Conservation (phyloP, 1,284 basidiomycete genomes). For the Hemileia vastatrix region DNA sequence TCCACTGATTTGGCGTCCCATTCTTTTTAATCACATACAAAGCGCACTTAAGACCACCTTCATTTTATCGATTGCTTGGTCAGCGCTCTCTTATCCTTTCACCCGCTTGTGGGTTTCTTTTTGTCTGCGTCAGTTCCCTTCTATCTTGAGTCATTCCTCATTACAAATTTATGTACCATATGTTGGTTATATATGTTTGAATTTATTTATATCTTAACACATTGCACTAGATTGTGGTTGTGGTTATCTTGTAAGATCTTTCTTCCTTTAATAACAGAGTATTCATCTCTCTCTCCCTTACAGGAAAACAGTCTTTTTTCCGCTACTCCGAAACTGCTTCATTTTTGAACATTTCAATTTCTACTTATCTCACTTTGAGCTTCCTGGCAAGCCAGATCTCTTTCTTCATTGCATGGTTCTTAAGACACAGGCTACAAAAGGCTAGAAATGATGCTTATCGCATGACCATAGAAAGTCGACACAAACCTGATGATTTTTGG, state of each 20-base stretch:
- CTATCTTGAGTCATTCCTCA: background rate
- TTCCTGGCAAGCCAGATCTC: conserved; percentile 64
- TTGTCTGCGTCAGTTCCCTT: too few relatives aligned
- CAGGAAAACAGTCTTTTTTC: too few relatives aligned
- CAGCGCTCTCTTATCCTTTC: conserved; percentile 3
- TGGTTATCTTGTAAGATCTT: too few relatives aligned
- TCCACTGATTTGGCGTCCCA: conserved; percentile 54
- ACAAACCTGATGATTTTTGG: conserved; percentile 64
- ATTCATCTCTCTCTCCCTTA: too few relatives aligned
- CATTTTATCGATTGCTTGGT: background rate
- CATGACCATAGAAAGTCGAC: conserved; percentile 66
- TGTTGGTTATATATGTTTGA: too few relatives aligned
- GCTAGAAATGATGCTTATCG: conserved; percentile 60
- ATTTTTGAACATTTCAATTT: background rate
- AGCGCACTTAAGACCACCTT: background rate
- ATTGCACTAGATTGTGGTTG: too few relatives aligned
- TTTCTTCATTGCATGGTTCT: conserved; percentile 64
- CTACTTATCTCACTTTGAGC: conserved; percentile 58
- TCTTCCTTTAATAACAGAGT: too few relatives aligned
- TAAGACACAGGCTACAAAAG: conserved; percentile 64
- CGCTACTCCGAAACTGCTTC: background rate
- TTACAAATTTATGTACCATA: background rate
- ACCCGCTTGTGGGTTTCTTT: conserved; percentile 10
- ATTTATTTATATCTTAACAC: too few relatives aligned
- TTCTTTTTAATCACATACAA: conserved; percentile 50